These are phyloP conservation scores for Termitomyces sp. DNA, from an alignment of 768 basidiomycete species.

Conservation along the genomic window DNA sequence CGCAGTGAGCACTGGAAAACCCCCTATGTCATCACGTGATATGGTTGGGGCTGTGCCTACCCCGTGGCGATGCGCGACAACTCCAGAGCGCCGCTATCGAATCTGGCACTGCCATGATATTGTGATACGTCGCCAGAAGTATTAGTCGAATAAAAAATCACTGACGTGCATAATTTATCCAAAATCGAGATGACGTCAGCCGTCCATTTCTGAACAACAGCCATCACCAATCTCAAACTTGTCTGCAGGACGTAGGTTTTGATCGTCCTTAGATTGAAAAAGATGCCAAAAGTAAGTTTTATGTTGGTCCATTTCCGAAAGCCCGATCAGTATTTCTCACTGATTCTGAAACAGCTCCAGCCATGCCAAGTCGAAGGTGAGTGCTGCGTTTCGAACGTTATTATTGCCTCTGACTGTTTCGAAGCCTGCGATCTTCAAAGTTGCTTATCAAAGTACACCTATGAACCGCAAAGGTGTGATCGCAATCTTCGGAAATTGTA, in stretches of 20 bases:
- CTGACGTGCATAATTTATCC: not conserved
- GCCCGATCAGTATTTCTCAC: not conserved
- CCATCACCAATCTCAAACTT: not conserved
- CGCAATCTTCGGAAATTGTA: conserved; percentile 10
- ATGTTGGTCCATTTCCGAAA: not conserved
- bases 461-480: conserved; percentile 13
- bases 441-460: conserved; percentile 13
- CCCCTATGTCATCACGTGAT: not conserved
- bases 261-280: not conserved
- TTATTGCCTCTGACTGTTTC: not conserved
- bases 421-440: conserved; percentile 15
- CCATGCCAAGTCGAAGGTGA: not conserved
- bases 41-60: not conserved
- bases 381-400: not conserved
- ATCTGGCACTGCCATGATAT: not conserved
- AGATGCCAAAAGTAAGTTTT: not conserved
- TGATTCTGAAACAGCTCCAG: not conserved
- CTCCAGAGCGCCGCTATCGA: not conserved
- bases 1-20: not conserved
- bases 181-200: not conserved
- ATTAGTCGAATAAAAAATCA: not conserved
- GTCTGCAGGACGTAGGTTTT: not conserved
- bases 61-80: not conserved
- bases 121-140: not conserved
- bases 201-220: not conserved